phyloP scores from a whole-genome alignment of 805 yeast genomes.

The Komagataella phaffii region DNA sequence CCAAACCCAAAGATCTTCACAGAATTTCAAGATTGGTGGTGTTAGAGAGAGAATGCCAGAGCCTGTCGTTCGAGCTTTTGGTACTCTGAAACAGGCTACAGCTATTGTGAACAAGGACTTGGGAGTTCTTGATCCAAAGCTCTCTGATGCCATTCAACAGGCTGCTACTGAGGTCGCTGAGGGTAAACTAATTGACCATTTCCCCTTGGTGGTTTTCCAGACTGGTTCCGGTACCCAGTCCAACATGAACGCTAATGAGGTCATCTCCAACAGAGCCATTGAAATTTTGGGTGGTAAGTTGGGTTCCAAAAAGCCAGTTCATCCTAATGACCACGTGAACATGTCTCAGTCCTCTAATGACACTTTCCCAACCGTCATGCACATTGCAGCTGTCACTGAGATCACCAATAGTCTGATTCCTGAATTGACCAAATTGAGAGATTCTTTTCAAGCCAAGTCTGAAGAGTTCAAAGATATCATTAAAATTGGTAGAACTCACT shows the following conservation, averaged over 20 bases:
- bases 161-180: constrained; percentile 94
- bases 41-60: constrained; percentile 80
- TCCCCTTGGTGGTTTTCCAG: constrained; percentile 97
- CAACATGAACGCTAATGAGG: constrained; percentile 98
- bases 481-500: constrained; percentile 97
- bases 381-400: constrained; percentile 94
- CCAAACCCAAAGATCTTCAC: constrained; percentile 87
- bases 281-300: constrained; percentile 85
- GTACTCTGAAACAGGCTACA: constrained; percentile 86
- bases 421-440: constrained; percentile 62
- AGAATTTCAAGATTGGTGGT: constrained; percentile 95
- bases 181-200: constrained; percentile 86
- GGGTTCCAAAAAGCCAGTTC: constrained; percentile 91
- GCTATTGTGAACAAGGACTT: constrained; percentile 78
- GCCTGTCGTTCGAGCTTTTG: constrained; percentile 85
- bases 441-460: constrained; percentile 63
- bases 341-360: constrained; percentile 98
- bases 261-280: constrained; percentile 95
- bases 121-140: constrained; percentile 74
- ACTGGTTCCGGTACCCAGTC: constrained; percentile 98
- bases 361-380: constrained; percentile 99
- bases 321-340: constrained; percentile 97
- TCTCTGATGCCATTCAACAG: constrained; percentile 73
- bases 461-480: constrained; percentile 81
- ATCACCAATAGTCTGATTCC: constrained; percentile 68